A percentile compares a stretch with the other conserved stretches of the same genome.
These are phyloP conservation scores for Lipomyces yarrowii DNA, from an alignment of 1,139 yeast species.

Conservation along the genomic window DNA sequence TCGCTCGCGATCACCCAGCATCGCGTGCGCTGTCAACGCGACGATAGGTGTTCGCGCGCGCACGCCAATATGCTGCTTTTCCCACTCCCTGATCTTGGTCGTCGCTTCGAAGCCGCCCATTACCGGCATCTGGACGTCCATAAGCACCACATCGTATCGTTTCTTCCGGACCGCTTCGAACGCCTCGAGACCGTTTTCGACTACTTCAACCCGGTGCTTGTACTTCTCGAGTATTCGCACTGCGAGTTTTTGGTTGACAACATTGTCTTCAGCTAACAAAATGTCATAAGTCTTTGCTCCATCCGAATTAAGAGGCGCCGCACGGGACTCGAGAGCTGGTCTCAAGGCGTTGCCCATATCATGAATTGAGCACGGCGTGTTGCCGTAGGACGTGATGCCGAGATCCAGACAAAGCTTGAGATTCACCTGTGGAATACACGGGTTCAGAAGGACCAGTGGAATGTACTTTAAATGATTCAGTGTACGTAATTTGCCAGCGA, in stretches of 20 bases:
- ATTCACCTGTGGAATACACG: constrained; percentile 74
- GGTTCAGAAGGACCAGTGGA: constrained; percentile 77
- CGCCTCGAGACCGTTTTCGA: constrained; percentile 84
- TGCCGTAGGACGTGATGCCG: constrained; percentile 86
- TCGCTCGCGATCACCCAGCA: constrained; percentile 86
- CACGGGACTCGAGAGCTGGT: constrained; percentile 81
- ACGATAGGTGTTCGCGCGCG: constrained; percentile 81
- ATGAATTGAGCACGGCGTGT: constrained; percentile 79
- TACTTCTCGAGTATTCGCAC: constrained; percentile 76
- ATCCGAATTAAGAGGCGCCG: constrained; percentile 78
- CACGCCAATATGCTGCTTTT: constrained; percentile 74
- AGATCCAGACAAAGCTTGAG: constrained; percentile 80
- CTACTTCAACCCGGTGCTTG: constrained; percentile 80
- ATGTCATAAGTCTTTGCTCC: constrained; percentile 76
- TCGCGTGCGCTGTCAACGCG: constrained; percentile 89
- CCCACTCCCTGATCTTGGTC: constrained; percentile 84
- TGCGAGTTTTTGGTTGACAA: constrained; percentile 84
- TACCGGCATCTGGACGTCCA: constrained; percentile 96
- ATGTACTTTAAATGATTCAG: constrained; percentile 77
- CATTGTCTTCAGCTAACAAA: constrained; percentile 81
- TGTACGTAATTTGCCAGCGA: constrained; percentile 67
- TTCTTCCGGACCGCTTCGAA: constrained; percentile 69
- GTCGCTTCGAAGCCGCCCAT: constrained; percentile 96
- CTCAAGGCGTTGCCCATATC: constrained; percentile 81
- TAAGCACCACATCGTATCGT: constrained; percentile 76